Evolutionary conservation across 1,139 yeast species (phyloP), one percentile per base, ranked within the genome.

Genomic region (Taiozyma sp.): DNA sequence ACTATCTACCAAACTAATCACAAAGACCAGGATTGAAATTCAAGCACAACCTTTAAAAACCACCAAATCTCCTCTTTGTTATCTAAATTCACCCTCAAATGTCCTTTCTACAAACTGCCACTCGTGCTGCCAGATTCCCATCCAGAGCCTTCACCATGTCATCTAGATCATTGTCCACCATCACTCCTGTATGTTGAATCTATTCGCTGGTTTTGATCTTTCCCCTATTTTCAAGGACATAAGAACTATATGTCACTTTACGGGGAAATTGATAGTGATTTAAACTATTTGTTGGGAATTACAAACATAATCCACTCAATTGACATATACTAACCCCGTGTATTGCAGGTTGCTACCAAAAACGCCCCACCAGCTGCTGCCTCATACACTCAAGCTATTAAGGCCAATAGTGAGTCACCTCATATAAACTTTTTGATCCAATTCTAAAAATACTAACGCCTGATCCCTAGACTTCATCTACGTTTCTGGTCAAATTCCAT

Each of bases 281-380:
- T 6, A 10, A 14, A n/a, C 19, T 7, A 16, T 19, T 29, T 22
- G 28, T 9, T 24, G 21, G 42, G 5, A n/a, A 21, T 10, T 37
- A 10, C 30, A 6, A 37, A 42, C 21, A 30, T 19, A 19, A 11
- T 16, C n/a, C 35, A 37, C 22, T 19, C 24, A 26, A 19, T 14
- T 10, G 22, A n/a, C 2, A 6, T 30, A 7, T 45, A 50, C 53
- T 52, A 48, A 50, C 52, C 26, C 11, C 4, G 1, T 10, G 4
- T n/a, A 28, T n/a, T 16, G 26, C 51, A 79, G 83, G 80, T 82
- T 51, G 75, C 76, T 64, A 85, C 96, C 51, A 76, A 81, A 55
- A 77, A 76, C 60, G 97, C 97, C 39, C 97, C 98, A 62, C 89
- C 95, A 54, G 96, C 97, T 57, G 97, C 96, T 47, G 97, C 97